A percentile compares a stretch with the other conserved stretches of the same genome.
phyloP scores from a whole-genome alignment of 345 rosid species.

The Eutrema yunnanense region DNA sequence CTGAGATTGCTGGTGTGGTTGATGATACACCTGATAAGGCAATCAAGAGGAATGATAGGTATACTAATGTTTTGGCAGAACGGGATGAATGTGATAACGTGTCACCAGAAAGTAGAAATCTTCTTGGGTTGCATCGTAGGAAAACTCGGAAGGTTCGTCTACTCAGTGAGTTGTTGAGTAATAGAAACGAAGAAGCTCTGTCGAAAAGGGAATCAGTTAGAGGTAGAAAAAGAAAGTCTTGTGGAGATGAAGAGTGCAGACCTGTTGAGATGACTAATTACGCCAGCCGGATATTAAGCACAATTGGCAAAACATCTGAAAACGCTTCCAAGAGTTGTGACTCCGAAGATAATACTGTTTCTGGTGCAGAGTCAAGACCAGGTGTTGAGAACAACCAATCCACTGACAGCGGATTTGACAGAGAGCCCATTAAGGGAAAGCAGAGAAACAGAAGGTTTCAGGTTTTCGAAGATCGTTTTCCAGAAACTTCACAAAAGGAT shows the following conservation, averaged over 20 bases:
- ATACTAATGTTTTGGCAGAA: constrained; percentile 28
- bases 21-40: constrained; percentile 22
- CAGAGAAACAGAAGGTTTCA: constrained; percentile 41
- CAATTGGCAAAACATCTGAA: background rate
- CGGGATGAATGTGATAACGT: constrained; percentile 31
- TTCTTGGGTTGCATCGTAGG: constrained; percentile 43
- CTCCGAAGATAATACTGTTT: constrained; percentile 32
- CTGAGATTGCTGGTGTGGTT: constrained; percentile 22
- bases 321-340: constrained; percentile 27
- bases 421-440: constrained; percentile 28
- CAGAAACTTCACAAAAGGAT: constrained; percentile 24
- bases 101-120: constrained; percentile 45
- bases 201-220: constrained; percentile 27
- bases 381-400: constrained; percentile 28
- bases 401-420: constrained; percentile 29
- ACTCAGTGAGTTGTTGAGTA: constrained; percentile 57
- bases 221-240: constrained; percentile 48
- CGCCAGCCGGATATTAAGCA: constrained; percentile 11
- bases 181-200: constrained; percentile 26
- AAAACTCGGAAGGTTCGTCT: constrained; percentile 60
- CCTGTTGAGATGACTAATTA: constrained; percentile 30
- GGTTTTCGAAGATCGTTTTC: constrained; percentile 17
- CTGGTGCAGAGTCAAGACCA: constrained; percentile 27
- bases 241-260: constrained; percentile 39
- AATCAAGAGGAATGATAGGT: constrained; percentile 13